A percentile compares a stretch with the other conserved stretches of the same genome.
These are phyloP conservation scores for Cladobotryum protrusum DNA, from an alignment of 2,329 filamentous ascomycete species.

Conservation along the genomic window DNA sequence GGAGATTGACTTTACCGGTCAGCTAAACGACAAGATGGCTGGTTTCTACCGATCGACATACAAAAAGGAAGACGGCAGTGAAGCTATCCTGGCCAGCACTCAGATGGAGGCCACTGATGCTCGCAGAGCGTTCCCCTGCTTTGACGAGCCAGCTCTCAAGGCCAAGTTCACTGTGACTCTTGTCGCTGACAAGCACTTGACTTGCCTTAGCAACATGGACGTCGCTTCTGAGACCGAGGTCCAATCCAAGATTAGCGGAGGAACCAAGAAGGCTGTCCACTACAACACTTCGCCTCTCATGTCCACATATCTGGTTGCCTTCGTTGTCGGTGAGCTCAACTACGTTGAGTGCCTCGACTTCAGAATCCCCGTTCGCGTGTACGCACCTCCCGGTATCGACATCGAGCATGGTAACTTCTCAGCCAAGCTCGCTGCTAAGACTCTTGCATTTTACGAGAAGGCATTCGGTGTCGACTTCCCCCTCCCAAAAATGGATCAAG, in stretches of 20 bases:
- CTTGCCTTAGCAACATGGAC: constrained; percentile 96
- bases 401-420: constrained; percentile 91
- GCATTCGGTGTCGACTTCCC: constrained; percentile 77
- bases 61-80: constrained; percentile 72
- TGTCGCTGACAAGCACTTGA: constrained; percentile 82
- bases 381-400: constrained; percentile 81
- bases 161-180: constrained; percentile 87
- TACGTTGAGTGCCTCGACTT: constrained; percentile 89
- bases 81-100: constrained; percentile 78
- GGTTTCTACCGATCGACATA: constrained; percentile 96
- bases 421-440: constrained; percentile 80
- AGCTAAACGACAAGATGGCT: constrained; percentile 90
- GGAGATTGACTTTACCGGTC: constrained; percentile 60
- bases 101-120: constrained; percentile 98
- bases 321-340: constrained; percentile 90
- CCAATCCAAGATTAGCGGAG: constrained; percentile 19
- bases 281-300: constrained; percentile 91
- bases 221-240: constrained; percentile 73
- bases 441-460: constrained; percentile 91
- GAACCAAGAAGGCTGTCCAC: constrained; percentile 69
- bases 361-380: constrained; percentile 88
- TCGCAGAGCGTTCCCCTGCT: constrained; percentile 87
- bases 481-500: constrained; percentile 30
- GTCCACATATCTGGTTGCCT: constrained; percentile 93
- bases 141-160: constrained; percentile 92